Evolutionary conservation across 352 stramenopile genomes (phyloP).

Genomic region (Pythium brachiatum): DNA sequence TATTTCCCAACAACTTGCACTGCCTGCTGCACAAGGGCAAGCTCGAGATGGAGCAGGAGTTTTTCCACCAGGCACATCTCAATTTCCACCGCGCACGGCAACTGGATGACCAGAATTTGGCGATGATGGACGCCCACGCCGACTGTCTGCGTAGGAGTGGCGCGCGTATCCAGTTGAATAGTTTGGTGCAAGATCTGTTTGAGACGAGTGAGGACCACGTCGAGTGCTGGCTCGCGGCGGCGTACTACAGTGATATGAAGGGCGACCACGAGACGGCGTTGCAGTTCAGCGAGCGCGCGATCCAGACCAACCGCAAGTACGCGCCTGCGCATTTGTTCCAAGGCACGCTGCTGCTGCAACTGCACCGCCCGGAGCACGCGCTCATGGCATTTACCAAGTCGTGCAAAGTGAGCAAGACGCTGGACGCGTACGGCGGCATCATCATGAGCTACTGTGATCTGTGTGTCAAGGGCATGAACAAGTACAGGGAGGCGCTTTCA

Average conservation of each 20-base stretch:
- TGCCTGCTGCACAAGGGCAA: constrained; percentile 48
- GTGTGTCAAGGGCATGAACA: constrained; percentile 52
- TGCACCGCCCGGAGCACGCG: constrained; percentile 62
- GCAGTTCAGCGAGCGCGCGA: constrained; percentile 70
- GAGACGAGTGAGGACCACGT: constrained; percentile 48
- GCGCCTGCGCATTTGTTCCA: constrained; percentile 59
- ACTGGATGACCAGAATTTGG: constrained; percentile 59
- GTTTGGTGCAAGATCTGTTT: constrained; percentile 71
- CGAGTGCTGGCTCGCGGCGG: constrained; percentile 71
- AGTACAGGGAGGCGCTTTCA: constrained; percentile 73
- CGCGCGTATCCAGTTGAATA: constrained; percentile 50
- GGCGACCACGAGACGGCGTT: constrained; percentile 63
- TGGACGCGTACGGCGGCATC: constrained; percentile 73
- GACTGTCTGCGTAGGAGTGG: constrained; percentile 54
- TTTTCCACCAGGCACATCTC: constrained; percentile 50
- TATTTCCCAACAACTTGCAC: constrained; percentile 72
- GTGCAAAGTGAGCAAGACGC: constrained; percentile 51
- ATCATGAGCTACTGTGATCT: constrained; percentile 75
- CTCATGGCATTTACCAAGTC: constrained; percentile 62
- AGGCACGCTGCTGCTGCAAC: constrained; percentile 53
- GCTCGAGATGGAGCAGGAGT: constrained; percentile 64
- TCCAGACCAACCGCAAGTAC: constrained; percentile 36
- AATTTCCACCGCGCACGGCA: constrained; percentile 58
- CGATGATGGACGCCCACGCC: constrained; percentile 64
- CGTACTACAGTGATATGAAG: constrained; percentile 75